Base-by-base conservation (phyloP, 2,329 filamentous ascomycete genomes). In the Trichoderma hamatum region DNA sequence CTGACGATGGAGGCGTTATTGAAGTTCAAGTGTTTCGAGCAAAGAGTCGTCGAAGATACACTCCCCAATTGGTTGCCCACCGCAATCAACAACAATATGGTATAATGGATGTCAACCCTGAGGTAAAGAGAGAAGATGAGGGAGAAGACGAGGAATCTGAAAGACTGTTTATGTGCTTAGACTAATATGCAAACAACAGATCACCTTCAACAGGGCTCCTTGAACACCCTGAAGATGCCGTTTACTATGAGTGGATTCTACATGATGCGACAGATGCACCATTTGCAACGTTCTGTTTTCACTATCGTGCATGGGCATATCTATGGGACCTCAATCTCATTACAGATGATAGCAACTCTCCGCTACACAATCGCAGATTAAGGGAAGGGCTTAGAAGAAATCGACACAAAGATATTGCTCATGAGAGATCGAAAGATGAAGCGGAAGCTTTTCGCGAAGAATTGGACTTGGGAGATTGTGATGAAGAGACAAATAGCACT, bases 251-350 rank as follows among this genome's bases (percentile, higher is more conserved):
- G 71, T 89, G 84, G 77, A 76, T 81, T 54, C 77, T 89, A 3
- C 73, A 82, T 26, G 87, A 89, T 68, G 75, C 84, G 0, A 84
- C 80, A 66, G 82, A 87, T 54, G 78, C 75, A 2, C 87, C 87
- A 0, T 88, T 83, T 71, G 83, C 82, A 5, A 82, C 81, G 0
- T 89, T 88, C 70, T 80, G 80, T 30, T 86, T 88, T 70, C 84
- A 89, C 70, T 89, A 89, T 71, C 82, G 86, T 34, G 85, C 84
- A 7, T 84, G 81, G 82, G 78, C 80, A 11, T 82, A 81, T 66
- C 80, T 89, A 13, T 73, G 78, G 9, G 76, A 80, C 36, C 78
- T 88, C 11, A 84, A 84, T 65, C 76, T 89, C 5, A 80, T 86
- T 30, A 80, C 83, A 0, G 72, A 73, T n/a, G 60, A 71, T 10